Evolutionary conservation across 176 grass and related monocot species (phyloP), one percentile per base, ranked within the genome.

Genomic region (Phyllostachys edulis): DNA sequence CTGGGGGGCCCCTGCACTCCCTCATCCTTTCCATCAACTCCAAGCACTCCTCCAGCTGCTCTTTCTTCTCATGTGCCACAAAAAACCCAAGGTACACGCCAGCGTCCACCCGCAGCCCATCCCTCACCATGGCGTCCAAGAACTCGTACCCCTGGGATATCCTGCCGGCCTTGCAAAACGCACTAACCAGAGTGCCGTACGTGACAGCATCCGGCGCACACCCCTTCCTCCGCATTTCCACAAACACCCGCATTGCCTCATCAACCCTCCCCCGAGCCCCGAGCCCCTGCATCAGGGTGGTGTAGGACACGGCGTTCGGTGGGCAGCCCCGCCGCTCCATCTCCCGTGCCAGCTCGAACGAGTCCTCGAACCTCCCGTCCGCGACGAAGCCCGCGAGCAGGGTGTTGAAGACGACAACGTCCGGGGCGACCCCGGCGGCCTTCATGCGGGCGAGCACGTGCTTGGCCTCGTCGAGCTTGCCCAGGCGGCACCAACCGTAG

Each of bases 391-490:
- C 96, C 24, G 87, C 89, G 32, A 98, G 89, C 78, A 98, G 87
- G n/a, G 93, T 95, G 87, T 98, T 98, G 81, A 90, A 98, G 52
- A 90, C 91, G 46, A 98, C 96, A 15, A 87, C 78, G 78, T 98
- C 93, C 40, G 93, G 91, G 71, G 89, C 89, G 61, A 98, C 87
- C 38, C 70, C 93, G 1, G 87, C 76, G 63, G 89, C 55, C 51
- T 88, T 90, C 89, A 95, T 95, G 87, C 94, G 96, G 41, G 90
- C 83, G 51, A 98, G 90, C 45, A 98, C 91, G 83, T 88, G 80
- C 77, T 95, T 98, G 73, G 96, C 96, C 76, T 98, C 96, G 59
- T 93, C 88, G 14, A 98, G 91, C 81, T 95, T 98, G 36, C 91
- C 93, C 23, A 87, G 85, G 79, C 90, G 90, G 89, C 96, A 98